Conservation (phyloP, 2,329 filamentous ascomycete genomes). For the Aspergillus costaricaensis region DNA sequence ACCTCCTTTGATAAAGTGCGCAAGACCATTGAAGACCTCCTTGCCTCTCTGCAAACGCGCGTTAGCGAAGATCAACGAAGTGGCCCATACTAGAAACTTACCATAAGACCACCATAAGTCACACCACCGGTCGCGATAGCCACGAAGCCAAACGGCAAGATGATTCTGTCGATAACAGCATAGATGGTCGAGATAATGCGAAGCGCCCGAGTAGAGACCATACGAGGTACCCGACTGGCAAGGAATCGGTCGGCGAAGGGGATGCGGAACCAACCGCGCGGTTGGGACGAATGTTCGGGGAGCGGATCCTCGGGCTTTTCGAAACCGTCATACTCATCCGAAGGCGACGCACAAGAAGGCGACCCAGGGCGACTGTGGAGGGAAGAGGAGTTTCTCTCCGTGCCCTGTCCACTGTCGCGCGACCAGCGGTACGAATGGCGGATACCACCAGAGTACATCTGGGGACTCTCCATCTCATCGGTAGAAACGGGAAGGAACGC, state of each 20-base stretch:
- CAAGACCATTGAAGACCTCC: conserved; percentile 78
- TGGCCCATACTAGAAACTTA: conserved; percentile 52
- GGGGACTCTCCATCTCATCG: conserved; percentile 57
- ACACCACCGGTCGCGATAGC: conserved; percentile 71
- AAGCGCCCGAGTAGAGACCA: conserved; percentile 60
- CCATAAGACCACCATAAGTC: conserved; percentile 80
- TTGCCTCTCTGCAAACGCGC: conserved; percentile 59
- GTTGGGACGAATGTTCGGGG: conserved; percentile 41
- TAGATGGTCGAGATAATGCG: conserved; percentile 62
- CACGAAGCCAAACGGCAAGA: conserved; percentile 76
- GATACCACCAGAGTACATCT: conserved; percentile 41
- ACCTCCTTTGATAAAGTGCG: conserved; percentile 91
- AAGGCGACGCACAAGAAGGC: conserved; percentile 53
- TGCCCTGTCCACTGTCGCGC: conserved; percentile 73
- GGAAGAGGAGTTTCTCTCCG: conserved; percentile 68
- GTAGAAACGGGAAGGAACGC: conserved; percentile 65
- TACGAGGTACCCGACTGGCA: conserved; percentile 54
- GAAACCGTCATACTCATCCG: conserved; percentile 54
- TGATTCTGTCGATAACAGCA: conserved; percentile 70
- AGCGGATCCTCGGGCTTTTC: conserved; percentile 48
- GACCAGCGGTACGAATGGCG: conserved; percentile 60
- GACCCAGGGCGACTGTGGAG: conserved; percentile 67
- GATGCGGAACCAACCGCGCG: conserved; percentile 48
- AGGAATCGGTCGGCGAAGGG: conserved; percentile 55
- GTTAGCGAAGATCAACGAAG: conserved; percentile 8